Evolutionary conservation across 441 rosid genomes (phyloP).

Genomic region (Arabidopsis lyrata): DNA sequence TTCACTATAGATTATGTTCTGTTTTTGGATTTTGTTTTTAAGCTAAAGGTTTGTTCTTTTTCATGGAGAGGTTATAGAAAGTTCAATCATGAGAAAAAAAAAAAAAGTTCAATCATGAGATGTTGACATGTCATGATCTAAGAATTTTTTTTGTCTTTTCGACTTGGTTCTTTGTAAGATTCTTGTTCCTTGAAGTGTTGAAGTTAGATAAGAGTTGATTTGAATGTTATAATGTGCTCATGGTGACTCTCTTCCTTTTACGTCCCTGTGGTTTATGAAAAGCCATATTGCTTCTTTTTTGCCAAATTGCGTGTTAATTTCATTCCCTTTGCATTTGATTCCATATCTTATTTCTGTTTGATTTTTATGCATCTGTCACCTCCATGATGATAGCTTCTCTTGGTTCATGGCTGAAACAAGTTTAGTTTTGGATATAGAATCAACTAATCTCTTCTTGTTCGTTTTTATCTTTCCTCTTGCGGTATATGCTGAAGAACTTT

Average conservation of each 20-base stretch:
- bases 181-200: conserved; percentile 25
- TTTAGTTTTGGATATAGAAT: conserved; percentile 34
- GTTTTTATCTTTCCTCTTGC: conserved; percentile 20
- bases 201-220: conserved; percentile 19
- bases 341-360: conserved; percentile 37
- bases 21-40: not conserved
- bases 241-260: conserved; percentile 21
- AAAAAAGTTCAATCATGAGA: conserved; percentile 30
- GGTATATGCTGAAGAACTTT: not conserved
- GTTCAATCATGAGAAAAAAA: conserved; percentile 31
- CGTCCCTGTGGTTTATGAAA: conserved; percentile 34
- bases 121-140: conserved; percentile 32
- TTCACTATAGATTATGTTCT: conserved; percentile 25
- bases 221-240: conserved; percentile 26
- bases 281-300: conserved; percentile 16
- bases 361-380: conserved; percentile 37
- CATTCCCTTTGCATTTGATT: conserved; percentile 38
- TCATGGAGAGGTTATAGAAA: conserved; percentile 16
- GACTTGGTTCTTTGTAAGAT: conserved; percentile 30
- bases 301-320: conserved; percentile 7
- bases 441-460: not conserved
- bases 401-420: conserved; percentile 31
- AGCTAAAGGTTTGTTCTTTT: conserved; percentile 12
- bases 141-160: conserved; percentile 16
- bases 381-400: conserved; percentile 27